Evolutionary conservation across 2,329 filamentous ascomycete species (phyloP).

Genomic region (Pyrenophora graminea): DNA sequence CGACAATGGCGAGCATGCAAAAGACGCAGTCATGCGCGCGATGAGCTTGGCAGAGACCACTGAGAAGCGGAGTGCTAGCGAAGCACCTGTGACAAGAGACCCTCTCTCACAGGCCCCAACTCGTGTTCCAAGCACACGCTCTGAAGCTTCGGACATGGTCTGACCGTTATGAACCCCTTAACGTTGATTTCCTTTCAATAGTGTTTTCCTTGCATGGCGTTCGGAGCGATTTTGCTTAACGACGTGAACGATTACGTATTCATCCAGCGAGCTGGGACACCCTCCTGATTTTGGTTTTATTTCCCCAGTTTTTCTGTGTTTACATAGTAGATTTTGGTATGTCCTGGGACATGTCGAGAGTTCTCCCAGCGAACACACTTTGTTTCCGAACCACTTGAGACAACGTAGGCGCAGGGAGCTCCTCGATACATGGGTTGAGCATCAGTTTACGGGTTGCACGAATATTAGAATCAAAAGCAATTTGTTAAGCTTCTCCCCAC

Average conservation of each 20-base stretch:
- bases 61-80: constrained; percentile 16
- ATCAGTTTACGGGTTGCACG: constrained; percentile 31
- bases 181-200: not conserved
- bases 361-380: constrained; percentile 7
- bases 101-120: constrained; percentile 29
- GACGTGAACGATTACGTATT: constrained; percentile 4
- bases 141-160: no score
- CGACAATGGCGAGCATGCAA: constrained; percentile 31
- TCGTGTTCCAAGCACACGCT: constrained; percentile 21
- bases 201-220: not conserved
- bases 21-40: constrained; percentile 18
- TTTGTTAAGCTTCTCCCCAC: not conserved
- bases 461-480: constrained; percentile 1
- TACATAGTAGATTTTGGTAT: not conserved
- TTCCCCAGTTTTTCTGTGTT: not conserved
- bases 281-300: not conserved
- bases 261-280: not conserved
- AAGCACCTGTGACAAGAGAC: constrained; percentile 13
- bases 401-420: constrained; percentile 39
- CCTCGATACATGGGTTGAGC: constrained; percentile 34
- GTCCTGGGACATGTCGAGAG: constrained; percentile 2
- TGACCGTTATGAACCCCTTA: no score
- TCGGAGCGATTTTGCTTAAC: not conserved
- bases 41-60: constrained; percentile 11
- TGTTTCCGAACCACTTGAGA: constrained; percentile 13